Base-by-base conservation (phyloP, 257 asterid genomes). In the Solanum piurae region DNA sequence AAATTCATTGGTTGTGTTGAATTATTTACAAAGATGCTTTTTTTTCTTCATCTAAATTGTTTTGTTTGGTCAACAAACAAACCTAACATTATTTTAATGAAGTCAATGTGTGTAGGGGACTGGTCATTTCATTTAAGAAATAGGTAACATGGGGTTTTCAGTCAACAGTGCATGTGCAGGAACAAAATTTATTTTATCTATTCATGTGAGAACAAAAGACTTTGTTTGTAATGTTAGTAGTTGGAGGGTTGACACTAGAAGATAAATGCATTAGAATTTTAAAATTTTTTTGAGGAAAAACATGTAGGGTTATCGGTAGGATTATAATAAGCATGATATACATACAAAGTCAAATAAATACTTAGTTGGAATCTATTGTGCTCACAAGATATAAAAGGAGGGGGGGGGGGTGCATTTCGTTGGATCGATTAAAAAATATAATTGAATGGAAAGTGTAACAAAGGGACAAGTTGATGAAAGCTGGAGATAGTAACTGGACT, bases 91-190 rank as follows among this genome's bases (percentile, higher is more conserved):
- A 66, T 77, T 79, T 82, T 49, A 83, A 62, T 83, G 27, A 92
- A 92, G 94, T 93, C 92, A 94, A 91, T 86, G 88, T 83, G 29
- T 83, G 87, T 87, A 85, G 86, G 89, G 92, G 91, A 87, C 89
- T 91, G 92, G 92, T 90, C 89, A 86, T 87, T 76, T 89, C 91
- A 84, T 92, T 87, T 89, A 89, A 91, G 89, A 83, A 88, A 83
- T 89, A 79, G 88, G 91, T 90, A 94, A 92, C 94, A 92, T 95
- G 95, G 86, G 92, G 87, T 88, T 88, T 36, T 89, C 87, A 77
- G 95, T 93, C 94, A 94, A 91, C 94, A 93, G 8, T 86, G 93
- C 95, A 94, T 93, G 98, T 94, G 98, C 95, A 31, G 40, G 89
- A 89, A 85, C 88, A 89, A 86, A 60, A 72, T 62, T 85, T 87